Conservation (phyloP, 2,329 filamentous ascomycete genomes). For the Neopestalotiopsis rosae region DNA sequence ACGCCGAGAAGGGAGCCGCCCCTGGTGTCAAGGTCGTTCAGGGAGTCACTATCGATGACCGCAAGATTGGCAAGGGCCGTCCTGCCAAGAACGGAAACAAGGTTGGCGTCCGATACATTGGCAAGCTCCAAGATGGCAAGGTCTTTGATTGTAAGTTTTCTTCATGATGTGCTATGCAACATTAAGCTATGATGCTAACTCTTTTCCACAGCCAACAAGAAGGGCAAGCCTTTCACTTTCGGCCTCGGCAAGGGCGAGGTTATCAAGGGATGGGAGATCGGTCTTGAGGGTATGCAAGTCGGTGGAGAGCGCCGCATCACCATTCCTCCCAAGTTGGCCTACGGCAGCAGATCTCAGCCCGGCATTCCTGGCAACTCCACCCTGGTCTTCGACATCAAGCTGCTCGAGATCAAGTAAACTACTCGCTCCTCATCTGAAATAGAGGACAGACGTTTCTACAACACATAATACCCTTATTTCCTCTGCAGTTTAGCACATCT, state of each 20-base stretch:
- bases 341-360: slow-evolving; percentile 82
- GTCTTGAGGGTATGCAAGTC: slow-evolving; percentile 88
- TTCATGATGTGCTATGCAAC: slow-evolving; percentile 8
- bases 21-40: slow-evolving; percentile 79
- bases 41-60: slow-evolving; percentile 93
- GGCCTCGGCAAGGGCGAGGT: slow-evolving; percentile 94
- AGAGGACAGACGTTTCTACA: neutral
- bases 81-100: slow-evolving; percentile 88
- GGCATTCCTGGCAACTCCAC: slow-evolving; percentile 93
- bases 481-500: slow-evolving; percentile 27
- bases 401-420: slow-evolving; percentile 79
- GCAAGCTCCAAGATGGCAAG: slow-evolving; percentile 93
- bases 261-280: slow-evolving; percentile 99
- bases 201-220: slow-evolving; percentile 81
- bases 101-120: slow-evolving; percentile 96
- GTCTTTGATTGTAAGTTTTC: slow-evolving; percentile 82
- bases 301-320: slow-evolving; percentile 93
- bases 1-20: slow-evolving; percentile 57
- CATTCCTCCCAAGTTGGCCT: slow-evolving; percentile 86
- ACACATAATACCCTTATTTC: slow-evolving; percentile 19
- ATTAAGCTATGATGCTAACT: neutral
- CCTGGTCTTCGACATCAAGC: slow-evolving; percentile 89
- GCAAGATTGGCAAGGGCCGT: slow-evolving; percentile 85
- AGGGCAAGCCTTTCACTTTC: slow-evolving; percentile 96
- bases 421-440: neutral